Percentiles rank a stretch among this genome's conserved stretches.
phyloP scores from a whole-genome alignment of 495 filamentous ascomycete species.

The Aspergillus nidulans region DNA sequence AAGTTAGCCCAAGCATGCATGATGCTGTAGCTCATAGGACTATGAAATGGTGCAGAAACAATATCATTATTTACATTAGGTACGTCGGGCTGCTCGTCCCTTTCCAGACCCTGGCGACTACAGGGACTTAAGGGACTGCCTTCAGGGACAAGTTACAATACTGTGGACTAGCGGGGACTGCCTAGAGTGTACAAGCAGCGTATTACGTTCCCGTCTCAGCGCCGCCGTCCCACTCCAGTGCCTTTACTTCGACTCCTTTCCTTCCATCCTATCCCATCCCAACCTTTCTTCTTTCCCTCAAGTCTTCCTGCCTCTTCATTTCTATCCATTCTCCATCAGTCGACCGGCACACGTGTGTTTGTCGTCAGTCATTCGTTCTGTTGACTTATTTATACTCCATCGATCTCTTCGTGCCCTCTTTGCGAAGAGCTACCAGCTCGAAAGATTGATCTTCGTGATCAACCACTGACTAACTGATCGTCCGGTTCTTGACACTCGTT shows the following conservation, averaged over 20 bases:
- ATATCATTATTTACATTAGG: neutral
- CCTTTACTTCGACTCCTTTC: slow-evolving; percentile 1
- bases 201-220: neutral
- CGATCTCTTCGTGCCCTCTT: neutral
- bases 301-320: slow-evolving; percentile 19
- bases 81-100: neutral
- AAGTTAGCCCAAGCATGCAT: neutral
- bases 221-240: neutral
- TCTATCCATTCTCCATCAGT: slow-evolving; percentile 10
- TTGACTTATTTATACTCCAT: neutral
- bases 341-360: slow-evolving; percentile 18
- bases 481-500: slow-evolving; percentile 15
- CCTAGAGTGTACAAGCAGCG: neutral
- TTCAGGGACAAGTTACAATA: neutral
- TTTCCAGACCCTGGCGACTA: neutral
- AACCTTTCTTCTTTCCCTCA: slow-evolving; percentile 11
- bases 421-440: neutral
- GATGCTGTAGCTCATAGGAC: neutral
- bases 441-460: slow-evolving; percentile 4
- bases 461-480: slow-evolving; percentile 13
- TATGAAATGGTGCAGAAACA: neutral
- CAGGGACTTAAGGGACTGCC: neutral
- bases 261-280: slow-evolving; percentile 4
- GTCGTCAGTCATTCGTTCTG: slow-evolving; percentile 26
- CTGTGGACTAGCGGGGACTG: neutral